Conservation (phyloP, 2,329 filamentous ascomycete genomes). For the Cladosporium halotolerans region DNA sequence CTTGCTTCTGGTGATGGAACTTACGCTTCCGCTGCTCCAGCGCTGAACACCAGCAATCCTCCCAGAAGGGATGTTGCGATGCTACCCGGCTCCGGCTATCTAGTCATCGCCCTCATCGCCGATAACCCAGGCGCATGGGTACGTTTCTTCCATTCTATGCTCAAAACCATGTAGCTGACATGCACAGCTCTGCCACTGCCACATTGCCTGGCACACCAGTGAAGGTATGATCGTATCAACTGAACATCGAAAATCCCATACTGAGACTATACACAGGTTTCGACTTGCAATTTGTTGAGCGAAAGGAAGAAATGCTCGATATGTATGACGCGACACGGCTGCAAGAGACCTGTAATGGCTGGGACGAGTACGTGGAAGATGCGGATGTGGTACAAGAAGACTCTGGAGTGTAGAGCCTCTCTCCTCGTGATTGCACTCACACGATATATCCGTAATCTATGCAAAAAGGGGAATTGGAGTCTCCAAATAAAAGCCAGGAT, state of each 20-base stretch:
- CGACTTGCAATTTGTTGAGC: conserved; percentile 24
- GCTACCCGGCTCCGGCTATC: conserved; percentile 27
- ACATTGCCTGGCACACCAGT: conserved; percentile 28
- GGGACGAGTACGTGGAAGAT: neutral
- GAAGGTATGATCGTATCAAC: conserved; percentile 11
- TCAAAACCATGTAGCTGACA: conserved; percentile 1
- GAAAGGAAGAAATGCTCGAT: conserved; percentile 3
- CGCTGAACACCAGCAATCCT: conserved; percentile 30
- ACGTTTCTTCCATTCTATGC: conserved; percentile 10
- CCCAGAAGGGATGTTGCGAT: conserved; percentile 29
- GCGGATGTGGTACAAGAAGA: neutral
- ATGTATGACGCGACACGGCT: conserved; percentile 1
- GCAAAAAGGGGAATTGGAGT: conserved; percentile 2
- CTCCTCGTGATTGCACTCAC: neutral
- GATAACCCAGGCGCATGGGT: conserved; percentile 31
- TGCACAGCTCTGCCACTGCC: conserved; percentile 15
- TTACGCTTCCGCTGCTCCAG: conserved; percentile 28
- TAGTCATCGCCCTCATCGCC: conserved; percentile 29
- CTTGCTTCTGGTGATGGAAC: conserved; percentile 32
- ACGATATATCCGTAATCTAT: neutral
- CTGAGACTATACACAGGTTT: conserved; percentile 16
- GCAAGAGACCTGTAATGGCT: neutral
- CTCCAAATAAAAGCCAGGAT: conserved; percentile 42
- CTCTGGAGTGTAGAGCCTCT: conserved; percentile 4
- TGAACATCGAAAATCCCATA: neutral